Conservation (phyloP, 495 filamentous ascomycete species). For the Penicillium canescens region DNA sequence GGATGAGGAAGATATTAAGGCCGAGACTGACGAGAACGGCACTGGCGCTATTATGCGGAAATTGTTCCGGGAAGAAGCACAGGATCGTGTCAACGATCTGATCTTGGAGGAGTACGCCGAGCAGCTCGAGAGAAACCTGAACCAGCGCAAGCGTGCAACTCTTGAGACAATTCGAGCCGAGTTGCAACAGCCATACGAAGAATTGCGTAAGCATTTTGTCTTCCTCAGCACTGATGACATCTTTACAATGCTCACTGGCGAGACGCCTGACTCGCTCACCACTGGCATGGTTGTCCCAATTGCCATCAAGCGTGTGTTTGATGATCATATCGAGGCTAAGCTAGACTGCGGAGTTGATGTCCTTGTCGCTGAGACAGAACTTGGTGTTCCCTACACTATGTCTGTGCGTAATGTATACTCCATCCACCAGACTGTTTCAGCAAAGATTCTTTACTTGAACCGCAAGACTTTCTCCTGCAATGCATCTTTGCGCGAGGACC, state of each 20-base stretch:
- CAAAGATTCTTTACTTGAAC: conserved; percentile 83
- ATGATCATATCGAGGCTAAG: conserved; percentile 88
- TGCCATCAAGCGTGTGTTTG: conserved; percentile 81
- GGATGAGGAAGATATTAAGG: conserved; percentile 97
- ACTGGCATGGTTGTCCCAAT: conserved; percentile 92
- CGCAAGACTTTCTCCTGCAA: conserved; percentile 77
- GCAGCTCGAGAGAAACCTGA: conserved; percentile 88
- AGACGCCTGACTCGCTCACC: conserved; percentile 77
- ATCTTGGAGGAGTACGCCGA: conserved; percentile 96
- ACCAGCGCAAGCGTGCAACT: conserved; percentile 92
- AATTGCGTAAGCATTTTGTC: conserved; percentile 80
- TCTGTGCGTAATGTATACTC: conserved; percentile 59
- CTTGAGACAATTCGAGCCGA: conserved; percentile 95
- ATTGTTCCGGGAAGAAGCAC: conserved; percentile 84
- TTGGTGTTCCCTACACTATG: conserved; percentile 62
- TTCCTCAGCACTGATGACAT: conserved; percentile 74
- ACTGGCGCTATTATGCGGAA: conserved; percentile 87
- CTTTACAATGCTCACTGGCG: conserved; percentile 96
- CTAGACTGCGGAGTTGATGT: conserved; percentile 94
- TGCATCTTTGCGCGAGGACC: conserved; percentile 78
- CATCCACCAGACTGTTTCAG: conserved; percentile 78
- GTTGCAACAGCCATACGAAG: conserved; percentile 88
- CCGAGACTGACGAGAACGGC: conserved; percentile 85
- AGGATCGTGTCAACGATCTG: conserved; percentile 93
- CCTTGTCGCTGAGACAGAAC: conserved; percentile 70